Percentiles rank a stretch among this genome's conserved stretches.
Conservation (phyloP, 495 filamentous ascomycete species). For the Aspergillus panamensis region DNA sequence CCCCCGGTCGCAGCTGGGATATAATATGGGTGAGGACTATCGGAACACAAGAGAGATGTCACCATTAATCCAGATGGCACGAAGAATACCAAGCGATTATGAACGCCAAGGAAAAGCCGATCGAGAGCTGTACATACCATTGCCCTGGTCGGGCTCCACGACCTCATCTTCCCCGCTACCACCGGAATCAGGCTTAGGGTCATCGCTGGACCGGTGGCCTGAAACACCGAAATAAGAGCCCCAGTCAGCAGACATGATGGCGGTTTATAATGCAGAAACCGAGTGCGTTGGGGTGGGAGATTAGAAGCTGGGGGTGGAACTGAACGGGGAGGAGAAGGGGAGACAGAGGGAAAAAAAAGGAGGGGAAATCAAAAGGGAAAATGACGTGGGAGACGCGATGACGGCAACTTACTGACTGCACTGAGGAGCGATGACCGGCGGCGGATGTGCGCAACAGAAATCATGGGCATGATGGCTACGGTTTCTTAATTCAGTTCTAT, state of each 20-base stretch:
- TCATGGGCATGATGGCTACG: conserved; percentile 25
- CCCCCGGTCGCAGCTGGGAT: conserved; percentile 90
- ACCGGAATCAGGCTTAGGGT: conserved; percentile 32
- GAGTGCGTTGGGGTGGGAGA: neutral
- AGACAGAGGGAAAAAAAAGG: conserved; percentile 11
- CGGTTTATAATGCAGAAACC: neutral
- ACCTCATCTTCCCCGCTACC: conserved; percentile 66
- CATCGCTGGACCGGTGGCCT: conserved; percentile 54
- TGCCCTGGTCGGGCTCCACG: conserved; percentile 65
- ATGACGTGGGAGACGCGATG: conserved; percentile 21
- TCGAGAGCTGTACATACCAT: conserved; percentile 40
- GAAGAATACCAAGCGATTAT: neutral
- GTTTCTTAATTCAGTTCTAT: neutral
- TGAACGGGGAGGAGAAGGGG: conserved; percentile 4
- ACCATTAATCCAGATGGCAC: neutral
- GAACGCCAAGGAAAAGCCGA: neutral
- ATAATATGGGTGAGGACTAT: conserved; percentile 88
- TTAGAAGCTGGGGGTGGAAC: conserved; percentile 1
- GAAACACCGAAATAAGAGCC: conserved; percentile 25
- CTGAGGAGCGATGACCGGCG: conserved; percentile 37
- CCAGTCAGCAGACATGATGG: conserved; percentile 38
- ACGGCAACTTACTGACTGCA: conserved; percentile 23
- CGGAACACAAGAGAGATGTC: neutral
- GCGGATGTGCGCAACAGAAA: conserved; percentile 20
- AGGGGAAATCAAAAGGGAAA: conserved; percentile 17